Evolutionary conservation across 805 yeast species (phyloP).

Genomic region (Ogataea haglerorum): DNA sequence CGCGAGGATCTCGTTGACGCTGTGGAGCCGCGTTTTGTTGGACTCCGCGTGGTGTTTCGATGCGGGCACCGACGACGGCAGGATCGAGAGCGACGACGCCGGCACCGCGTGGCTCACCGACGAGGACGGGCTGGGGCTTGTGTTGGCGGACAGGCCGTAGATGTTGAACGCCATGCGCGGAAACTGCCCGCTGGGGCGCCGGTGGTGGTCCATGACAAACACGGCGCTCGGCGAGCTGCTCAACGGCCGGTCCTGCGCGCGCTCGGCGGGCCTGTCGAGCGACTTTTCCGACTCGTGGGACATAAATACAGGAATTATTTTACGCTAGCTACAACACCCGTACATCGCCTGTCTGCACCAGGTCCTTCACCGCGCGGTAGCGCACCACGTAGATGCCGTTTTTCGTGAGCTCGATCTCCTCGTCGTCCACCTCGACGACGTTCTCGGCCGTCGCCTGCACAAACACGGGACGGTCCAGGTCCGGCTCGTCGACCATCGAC

Average conservation of each 20-base stretch:
- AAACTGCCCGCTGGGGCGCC: conserved; percentile 34
- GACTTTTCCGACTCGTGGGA: conserved; percentile 5
- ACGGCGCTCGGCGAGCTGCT: conserved; percentile 24
- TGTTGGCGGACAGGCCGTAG: conserved; percentile 40
- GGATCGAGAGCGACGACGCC: conserved; percentile 20
- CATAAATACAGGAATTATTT: neutral
- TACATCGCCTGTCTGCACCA: conserved; percentile 40
- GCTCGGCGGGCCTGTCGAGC: conserved; percentile 6
- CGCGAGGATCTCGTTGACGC: conserved; percentile 34
- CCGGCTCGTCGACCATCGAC: conserved; percentile 79
- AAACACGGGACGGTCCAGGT: conserved; percentile 73
- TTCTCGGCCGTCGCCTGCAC: conserved; percentile 47
- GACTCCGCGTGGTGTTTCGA: conserved; percentile 22
- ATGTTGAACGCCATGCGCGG: conserved; percentile 60
- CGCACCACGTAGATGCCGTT: conserved; percentile 76
- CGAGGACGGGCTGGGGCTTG: conserved; percentile 12
- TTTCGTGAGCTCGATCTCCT: conserved; percentile 51
- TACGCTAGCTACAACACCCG: conserved; percentile 34
- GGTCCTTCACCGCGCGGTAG: conserved; percentile 50
- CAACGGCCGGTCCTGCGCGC: conserved; percentile 11
- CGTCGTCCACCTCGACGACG: conserved; percentile 44
- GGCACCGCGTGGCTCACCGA: conserved; percentile 17
- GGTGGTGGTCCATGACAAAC: conserved; percentile 20
- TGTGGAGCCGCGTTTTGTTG: conserved; percentile 29
- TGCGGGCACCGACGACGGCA: conserved; percentile 22